phyloP scores from a whole-genome alignment of 1,284 basidiomycete genomes.

The Cutaneotrichosporon cavernicola region DNA sequence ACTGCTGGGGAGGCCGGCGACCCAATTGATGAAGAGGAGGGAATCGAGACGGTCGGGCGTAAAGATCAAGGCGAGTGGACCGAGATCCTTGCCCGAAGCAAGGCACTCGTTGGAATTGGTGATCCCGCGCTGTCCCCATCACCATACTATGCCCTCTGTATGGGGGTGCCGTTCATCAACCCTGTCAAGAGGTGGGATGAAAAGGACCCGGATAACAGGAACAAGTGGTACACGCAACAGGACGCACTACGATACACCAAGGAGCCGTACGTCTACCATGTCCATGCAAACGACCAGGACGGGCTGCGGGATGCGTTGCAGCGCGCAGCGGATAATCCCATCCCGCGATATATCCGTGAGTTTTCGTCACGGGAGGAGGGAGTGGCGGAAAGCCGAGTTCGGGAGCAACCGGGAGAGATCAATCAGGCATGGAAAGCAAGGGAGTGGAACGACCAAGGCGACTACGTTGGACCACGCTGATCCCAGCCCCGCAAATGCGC shows the following conservation, averaged over 20 bases:
- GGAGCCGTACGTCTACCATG: slow-evolving; percentile 54
- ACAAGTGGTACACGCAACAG: slow-evolving; percentile 51
- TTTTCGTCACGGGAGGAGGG: neutral
- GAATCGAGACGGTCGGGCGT: slow-evolving; percentile 18
- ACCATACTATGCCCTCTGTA: slow-evolving; percentile 54
- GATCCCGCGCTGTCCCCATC: slow-evolving; percentile 20
- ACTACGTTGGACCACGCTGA: too few relatives aligned
- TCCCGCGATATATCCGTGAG: slow-evolving; percentile 41
- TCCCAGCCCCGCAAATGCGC: slow-evolving; percentile 25
- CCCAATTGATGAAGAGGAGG: slow-evolving; percentile 8
- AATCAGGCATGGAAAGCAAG: too few relatives aligned
- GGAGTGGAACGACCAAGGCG: too few relatives aligned
- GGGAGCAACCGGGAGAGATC: too few relatives aligned
- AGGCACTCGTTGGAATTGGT: slow-evolving; percentile 23
- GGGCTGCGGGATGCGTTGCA: slow-evolving; percentile 32
- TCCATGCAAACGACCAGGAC: slow-evolving; percentile 31
- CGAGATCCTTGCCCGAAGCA: slow-evolving; percentile 17
- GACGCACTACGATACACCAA: slow-evolving; percentile 39
- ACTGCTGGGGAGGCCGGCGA: slow-evolving; percentile 26
- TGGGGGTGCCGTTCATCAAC: slow-evolving; percentile 56
- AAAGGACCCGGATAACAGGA: slow-evolving; percentile 42
- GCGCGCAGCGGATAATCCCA: slow-evolving; percentile 33
- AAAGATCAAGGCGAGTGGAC: slow-evolving; percentile 15
- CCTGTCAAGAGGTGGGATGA: slow-evolving; percentile 43
- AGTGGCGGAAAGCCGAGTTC: too few relatives aligned